Conservation (phyloP, 2,329 filamentous ascomycete genomes). For the Falciphora oryzae region DNA sequence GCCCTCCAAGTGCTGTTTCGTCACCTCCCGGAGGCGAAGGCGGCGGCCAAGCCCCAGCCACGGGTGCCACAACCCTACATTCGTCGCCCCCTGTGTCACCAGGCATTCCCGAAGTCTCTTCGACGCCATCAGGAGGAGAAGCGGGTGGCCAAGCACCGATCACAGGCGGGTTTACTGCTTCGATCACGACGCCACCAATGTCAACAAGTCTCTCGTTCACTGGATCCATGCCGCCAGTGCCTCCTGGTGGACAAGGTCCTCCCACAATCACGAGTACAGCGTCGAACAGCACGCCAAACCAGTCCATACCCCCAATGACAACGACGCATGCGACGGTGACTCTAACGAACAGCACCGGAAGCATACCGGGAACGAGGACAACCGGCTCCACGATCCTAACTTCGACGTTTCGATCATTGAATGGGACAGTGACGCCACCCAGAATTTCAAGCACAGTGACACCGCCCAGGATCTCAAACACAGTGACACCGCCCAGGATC, state of each 20-base stretch:
- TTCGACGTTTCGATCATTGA: background rate
- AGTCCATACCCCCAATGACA: background rate
- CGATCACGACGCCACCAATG: background rate
- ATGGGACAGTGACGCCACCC: background rate
- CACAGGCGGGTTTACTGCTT: background rate
- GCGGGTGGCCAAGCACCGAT: background rate
- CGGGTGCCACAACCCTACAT: background rate
- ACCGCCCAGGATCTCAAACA: background rate
- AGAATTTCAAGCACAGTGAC: background rate
- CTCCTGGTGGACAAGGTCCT: background rate
- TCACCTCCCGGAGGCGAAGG: background rate
- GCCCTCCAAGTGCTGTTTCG: background rate
- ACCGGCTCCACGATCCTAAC: background rate
- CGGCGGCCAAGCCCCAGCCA: background rate
- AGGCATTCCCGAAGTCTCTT: background rate
- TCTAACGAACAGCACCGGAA: background rate
- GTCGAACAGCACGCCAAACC: background rate
- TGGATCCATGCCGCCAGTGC: slow-evolving; percentile 6
- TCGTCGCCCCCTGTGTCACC: background rate
- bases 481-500: slow-evolving; percentile 1
- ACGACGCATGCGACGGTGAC: background rate
- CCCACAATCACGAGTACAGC: background rate
- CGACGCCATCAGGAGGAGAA: background rate
- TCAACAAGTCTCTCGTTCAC: background rate
- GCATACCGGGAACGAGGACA: background rate